Percentiles rank a stretch among this genome's conserved stretches.
These are phyloP conservation scores for Podaxis sp. DNA, from an alignment of 768 basidiomycete genomes.

Conservation along the genomic window DNA sequence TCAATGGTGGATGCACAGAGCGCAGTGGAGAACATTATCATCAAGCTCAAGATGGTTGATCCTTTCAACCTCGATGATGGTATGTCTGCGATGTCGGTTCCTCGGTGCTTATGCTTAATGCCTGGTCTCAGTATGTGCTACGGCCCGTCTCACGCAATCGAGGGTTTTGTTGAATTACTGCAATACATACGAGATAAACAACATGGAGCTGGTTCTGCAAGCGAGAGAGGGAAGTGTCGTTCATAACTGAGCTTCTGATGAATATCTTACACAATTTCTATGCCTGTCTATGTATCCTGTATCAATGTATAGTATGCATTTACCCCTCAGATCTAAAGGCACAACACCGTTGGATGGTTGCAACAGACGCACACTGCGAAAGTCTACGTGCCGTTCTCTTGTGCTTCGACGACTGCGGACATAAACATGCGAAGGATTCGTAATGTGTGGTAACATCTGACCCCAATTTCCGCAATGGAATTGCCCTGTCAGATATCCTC, in stretches of 20 bases:
- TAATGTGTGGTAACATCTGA: too few relatives aligned
- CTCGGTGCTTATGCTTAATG: background rate
- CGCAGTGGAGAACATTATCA: background rate
- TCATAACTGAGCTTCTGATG: background rate
- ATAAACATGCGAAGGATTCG: too few relatives aligned
- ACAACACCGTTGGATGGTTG: too few relatives aligned
- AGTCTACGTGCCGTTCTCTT: too few relatives aligned
- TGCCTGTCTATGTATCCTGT: too few relatives aligned
- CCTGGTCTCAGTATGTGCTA: background rate
- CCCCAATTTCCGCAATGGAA: too few relatives aligned
- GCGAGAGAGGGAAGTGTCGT: background rate
- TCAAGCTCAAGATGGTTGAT: constrained; percentile 7
- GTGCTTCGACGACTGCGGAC: too few relatives aligned
- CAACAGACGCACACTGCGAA: too few relatives aligned
- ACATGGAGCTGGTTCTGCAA: background rate
- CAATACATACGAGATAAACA: background rate
- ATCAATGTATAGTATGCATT: too few relatives aligned
- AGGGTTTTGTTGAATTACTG: background rate
- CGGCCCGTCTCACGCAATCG: background rate
- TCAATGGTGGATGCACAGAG: background rate
- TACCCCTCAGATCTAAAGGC: too few relatives aligned
- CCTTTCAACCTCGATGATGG: background rate
- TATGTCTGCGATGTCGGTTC: background rate
- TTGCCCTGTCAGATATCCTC: too few relatives aligned
- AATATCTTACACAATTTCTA: background rate